Percentiles rank a stretch among this genome's conserved stretches.
These are phyloP conservation scores for Trichosporon ovoides DNA, from an alignment of 1,284 basidiomycete species.

Conservation along the genomic window DNA sequence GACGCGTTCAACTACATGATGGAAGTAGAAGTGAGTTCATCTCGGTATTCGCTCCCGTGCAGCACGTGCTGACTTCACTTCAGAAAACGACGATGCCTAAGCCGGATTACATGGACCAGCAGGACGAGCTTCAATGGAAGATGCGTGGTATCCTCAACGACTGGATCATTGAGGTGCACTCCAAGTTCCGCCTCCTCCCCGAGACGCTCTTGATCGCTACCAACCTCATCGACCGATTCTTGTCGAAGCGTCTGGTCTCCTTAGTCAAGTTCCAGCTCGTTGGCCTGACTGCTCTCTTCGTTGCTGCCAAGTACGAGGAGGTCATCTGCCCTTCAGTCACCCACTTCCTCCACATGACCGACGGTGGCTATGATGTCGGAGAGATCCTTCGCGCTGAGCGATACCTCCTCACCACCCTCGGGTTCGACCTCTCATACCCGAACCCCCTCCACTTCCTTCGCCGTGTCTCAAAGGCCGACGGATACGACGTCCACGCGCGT, in stretches of 20 bases:
- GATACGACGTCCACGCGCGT: constrained; percentile 83
- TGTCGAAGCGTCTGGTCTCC: constrained; percentile 81
- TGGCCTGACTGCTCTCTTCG: constrained; percentile 87
- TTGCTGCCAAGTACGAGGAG: constrained; percentile 94
- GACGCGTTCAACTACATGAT: constrained; percentile 94
- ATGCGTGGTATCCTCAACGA: constrained; percentile 93
- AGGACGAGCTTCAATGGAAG: constrained; percentile 85
- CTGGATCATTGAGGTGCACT: constrained; percentile 95
- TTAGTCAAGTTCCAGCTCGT: constrained; percentile 92
- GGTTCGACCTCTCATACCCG: constrained; percentile 87
- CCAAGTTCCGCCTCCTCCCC: constrained; percentile 85
- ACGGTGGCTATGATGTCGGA: constrained; percentile 74
- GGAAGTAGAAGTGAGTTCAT: constrained; percentile 56
- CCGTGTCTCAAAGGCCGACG: constrained; percentile 90
- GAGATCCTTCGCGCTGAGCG: constrained; percentile 92
- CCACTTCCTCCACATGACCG: constrained; percentile 84
- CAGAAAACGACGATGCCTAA: constrained; percentile 78
- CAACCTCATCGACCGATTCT: constrained; percentile 96
- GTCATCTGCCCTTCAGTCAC: constrained; percentile 82
- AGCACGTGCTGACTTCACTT: constrained; percentile 33
- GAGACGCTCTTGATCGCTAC: constrained; percentile 93
- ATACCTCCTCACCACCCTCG: constrained; percentile 84
- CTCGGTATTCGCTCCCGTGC: constrained; percentile 36
- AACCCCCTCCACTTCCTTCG: constrained; percentile 91
- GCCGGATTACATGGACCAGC: constrained; percentile 82